These are phyloP conservation scores for Mycena vitilis DNA, from an alignment of 768 basidiomycete genomes.

Conservation along the genomic window DNA sequence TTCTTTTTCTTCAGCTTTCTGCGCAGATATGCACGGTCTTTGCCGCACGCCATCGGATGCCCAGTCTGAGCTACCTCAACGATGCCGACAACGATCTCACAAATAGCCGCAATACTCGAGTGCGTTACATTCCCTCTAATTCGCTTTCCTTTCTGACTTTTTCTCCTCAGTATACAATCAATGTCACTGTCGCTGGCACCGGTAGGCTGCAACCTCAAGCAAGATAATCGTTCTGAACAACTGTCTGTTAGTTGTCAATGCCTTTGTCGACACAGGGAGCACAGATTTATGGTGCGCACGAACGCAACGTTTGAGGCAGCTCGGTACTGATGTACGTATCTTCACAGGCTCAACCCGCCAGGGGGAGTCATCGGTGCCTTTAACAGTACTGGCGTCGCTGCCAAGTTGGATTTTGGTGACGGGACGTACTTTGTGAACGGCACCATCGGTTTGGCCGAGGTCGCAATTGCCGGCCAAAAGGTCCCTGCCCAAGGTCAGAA, in stretches of 20 bases:
- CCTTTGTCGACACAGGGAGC: constrained; percentile 8
- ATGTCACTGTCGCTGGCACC: constrained; percentile 1
- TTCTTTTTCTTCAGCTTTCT: not conserved
- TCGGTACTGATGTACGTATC: not conserved
- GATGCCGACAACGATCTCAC: not conserved
- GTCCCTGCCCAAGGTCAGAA: constrained; percentile 10
- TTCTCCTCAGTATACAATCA: constrained; percentile 2
- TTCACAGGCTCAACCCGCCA: not conserved
- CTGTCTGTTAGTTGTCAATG: constrained; percentile 2
- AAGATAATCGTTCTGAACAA: not conserved
- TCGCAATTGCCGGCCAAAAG: constrained; percentile 18
- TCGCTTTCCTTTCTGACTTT: not conserved
- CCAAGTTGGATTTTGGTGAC: not conserved
- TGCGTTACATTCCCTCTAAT: not conserved
- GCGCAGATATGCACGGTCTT: not conserved
- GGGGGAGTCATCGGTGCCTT: constrained; percentile 1
- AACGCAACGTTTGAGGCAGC: not conserved
- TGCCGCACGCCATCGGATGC: not conserved
- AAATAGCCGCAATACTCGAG: not conserved
- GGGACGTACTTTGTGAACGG: constrained; percentile 18
- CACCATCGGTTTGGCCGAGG: constrained; percentile 9
- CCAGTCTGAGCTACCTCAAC: not conserved
- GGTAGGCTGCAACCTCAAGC: not conserved
- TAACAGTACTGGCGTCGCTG: constrained; percentile 1
- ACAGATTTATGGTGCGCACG: constrained; percentile 16